Percentiles rank a stretch among this genome's conserved stretches.
Conservation (phyloP, 768 basidiomycete species). For the Xerocomus potaroensis region DNA sequence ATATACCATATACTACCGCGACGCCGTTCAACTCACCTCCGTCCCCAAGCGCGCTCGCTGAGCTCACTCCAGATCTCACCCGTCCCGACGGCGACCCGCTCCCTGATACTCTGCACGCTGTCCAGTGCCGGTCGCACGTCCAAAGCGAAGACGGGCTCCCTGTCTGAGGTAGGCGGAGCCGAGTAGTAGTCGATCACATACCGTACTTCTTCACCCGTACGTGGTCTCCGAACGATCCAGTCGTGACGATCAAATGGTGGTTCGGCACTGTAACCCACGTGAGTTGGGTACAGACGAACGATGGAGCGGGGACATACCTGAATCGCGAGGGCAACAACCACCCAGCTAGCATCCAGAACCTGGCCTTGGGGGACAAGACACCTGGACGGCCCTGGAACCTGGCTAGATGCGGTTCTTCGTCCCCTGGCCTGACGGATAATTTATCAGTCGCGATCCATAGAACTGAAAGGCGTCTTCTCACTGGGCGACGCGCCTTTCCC, state of each 20-base stretch:
- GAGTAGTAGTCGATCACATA: conserved; percentile 99
- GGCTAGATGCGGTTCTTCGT: conserved; percentile 68
- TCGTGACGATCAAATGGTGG: conserved; percentile 98
- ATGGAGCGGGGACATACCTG: conserved; percentile 53
- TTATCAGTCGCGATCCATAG: conserved; percentile 2
- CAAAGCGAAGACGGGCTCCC: conserved; percentile 90
- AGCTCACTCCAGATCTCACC: conserved; percentile 60
- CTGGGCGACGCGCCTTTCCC: conserved; percentile 66
- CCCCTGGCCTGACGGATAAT: conserved; percentile 37
- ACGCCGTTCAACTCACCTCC: conserved; percentile 7
- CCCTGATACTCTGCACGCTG: conserved; percentile 68
- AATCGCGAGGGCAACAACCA: conserved; percentile 87
- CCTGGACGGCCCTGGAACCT: conserved; percentile 89
- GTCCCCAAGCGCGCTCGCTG: conserved; percentile 28
- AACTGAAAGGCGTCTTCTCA: conserved; percentile 4
- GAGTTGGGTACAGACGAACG: background rate
- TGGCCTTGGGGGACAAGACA: conserved; percentile 91
- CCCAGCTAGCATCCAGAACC: conserved; percentile 80
- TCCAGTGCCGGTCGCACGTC: conserved; percentile 96
- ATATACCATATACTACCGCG: conserved; percentile 7
- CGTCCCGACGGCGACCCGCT: conserved; percentile 66
- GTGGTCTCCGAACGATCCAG: conserved; percentile 86
- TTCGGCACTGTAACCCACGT: conserved; percentile 53
- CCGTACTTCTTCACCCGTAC: conserved; percentile 77
- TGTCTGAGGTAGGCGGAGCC: conserved; percentile 83